These are phyloP conservation scores for Camelina sativa DNA, from an alignment of 345 rosid genomes.

Conservation along the genomic window DNA sequence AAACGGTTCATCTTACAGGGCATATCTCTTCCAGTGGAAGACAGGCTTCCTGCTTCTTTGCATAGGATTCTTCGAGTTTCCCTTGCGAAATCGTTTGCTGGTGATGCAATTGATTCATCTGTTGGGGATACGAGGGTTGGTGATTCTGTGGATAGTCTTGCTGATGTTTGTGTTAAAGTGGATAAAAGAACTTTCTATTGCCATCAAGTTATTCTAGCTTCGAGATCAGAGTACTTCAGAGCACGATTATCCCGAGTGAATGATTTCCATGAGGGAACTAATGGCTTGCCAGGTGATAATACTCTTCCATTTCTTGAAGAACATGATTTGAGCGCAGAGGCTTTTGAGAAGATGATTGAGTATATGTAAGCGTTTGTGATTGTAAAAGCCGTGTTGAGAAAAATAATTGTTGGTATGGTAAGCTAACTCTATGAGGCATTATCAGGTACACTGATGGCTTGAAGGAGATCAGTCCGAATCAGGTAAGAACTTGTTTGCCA, in stretches of 20 bases:
- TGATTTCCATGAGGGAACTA: slow-evolving; percentile 67
- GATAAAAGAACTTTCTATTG: slow-evolving; percentile 68
- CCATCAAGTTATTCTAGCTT: slow-evolving; percentile 92
- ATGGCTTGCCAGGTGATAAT: slow-evolving; percentile 47
- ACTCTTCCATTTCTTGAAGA: slow-evolving; percentile 80
- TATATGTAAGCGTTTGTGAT: slow-evolving; percentile 68
- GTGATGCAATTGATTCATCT: slow-evolving; percentile 45
- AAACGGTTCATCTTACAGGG: slow-evolving; percentile 91
- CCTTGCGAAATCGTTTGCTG: slow-evolving; percentile 49
- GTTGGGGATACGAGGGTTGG: slow-evolving; percentile 48
- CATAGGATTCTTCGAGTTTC: slow-evolving; percentile 60
- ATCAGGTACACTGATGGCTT: slow-evolving; percentile 96
- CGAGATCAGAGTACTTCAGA: slow-evolving; percentile 95
- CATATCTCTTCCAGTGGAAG: slow-evolving; percentile 78
- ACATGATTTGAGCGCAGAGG: slow-evolving; percentile 78
- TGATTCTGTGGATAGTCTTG: slow-evolving; percentile 64
- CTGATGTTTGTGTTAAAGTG: slow-evolving; percentile 87
- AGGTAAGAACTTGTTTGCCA: slow-evolving; percentile 52
- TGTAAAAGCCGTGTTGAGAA: neutral
- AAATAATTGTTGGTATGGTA: neutral
- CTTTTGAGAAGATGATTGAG: slow-evolving; percentile 91
- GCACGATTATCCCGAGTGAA: slow-evolving; percentile 80
- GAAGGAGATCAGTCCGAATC: slow-evolving; percentile 77
- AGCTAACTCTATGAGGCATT: slow-evolving; percentile 35
- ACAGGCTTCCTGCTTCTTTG: slow-evolving; percentile 88